phyloP scores from a whole-genome alignment of 352 stramenopile species.

The Globisporangium acanthophoron region DNA sequence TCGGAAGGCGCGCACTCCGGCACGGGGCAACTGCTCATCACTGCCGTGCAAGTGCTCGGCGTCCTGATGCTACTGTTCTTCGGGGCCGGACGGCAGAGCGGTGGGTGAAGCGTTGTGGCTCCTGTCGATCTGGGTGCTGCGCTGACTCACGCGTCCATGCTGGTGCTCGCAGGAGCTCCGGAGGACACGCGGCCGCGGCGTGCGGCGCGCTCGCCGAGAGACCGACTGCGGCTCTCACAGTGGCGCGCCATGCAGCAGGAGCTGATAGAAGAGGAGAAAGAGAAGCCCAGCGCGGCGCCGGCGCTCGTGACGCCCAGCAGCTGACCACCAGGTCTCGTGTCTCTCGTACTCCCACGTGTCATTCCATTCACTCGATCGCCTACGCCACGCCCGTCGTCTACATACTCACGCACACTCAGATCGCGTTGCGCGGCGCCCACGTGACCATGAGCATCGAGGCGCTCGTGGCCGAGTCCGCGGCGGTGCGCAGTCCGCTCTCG shows the following conservation, averaged over 20 bases:
- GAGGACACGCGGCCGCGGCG: neutral
- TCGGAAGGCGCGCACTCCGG: neutral
- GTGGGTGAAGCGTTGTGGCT: neutral
- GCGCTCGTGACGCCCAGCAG: neutral
- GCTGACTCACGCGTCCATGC: neutral
- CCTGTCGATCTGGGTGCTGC: too few relatives aligned
- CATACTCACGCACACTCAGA: neutral
- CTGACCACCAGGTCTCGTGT: neutral
- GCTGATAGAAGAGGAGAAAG: neutral
- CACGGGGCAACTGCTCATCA: slow-evolving; percentile 2
- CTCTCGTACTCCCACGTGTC: too few relatives aligned
- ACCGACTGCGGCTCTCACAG: slow-evolving; percentile 5
- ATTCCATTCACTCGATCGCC: too few relatives aligned
- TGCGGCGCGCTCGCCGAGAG: neutral
- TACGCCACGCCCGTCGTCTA: too few relatives aligned
- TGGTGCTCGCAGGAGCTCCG: neutral
- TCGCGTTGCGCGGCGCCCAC: neutral
- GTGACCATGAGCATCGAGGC: neutral
- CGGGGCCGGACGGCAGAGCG: neutral
- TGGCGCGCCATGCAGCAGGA: slow-evolving; percentile 7
- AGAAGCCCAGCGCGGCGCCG: neutral
- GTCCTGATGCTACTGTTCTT: slow-evolving; percentile 1
- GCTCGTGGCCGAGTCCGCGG: neutral
- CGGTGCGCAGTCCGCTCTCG: neutral
- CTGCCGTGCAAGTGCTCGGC: neutral